Base-by-base conservation (phyloP, 208 protist species). In the Leishmania martiniquensis region DNA sequence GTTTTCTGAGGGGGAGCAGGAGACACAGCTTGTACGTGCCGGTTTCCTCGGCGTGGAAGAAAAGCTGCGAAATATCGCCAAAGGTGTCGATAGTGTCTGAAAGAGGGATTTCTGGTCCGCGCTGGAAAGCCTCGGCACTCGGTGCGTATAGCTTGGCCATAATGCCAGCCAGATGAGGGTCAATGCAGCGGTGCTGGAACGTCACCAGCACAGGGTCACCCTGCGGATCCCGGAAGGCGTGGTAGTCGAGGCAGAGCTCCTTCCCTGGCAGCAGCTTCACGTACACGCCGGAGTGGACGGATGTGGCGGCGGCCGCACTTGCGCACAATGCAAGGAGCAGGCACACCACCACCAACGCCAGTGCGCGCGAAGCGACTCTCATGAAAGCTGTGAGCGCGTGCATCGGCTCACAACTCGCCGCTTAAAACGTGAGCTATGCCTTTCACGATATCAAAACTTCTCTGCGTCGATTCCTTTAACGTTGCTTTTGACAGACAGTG, bases 11-110 rank as follows among this genome's bases (percentile, higher is more conserved):
- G 10, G 87, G 90, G 10, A 87, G 88, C 37, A 78, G 55, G 37
- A 96, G 80, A 76, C 92, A 96, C 67, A 96, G 57, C 47, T 85
- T 88, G 75, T 96, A 96, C 34, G 83, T 85, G 0, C 92, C 92
- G 0, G 83, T 91, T 75, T 89, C 77, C 77, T 81, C 80, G 52
- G 89, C 90, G 54, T 92, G 77, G 63, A 94, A 96, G 72, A 90
- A 92, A 45, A 92, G 66, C 47, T 84, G 85, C 42, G 84, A 67
- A 25, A 82, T 82, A 6, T 86, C 82, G 32, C 88, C 88, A 59
- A 88, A 88, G 15, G 85, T 84, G 77, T 93, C 85, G 2, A 93
- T 44, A 13, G 29, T 72, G 12, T 87, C 83, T 4, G 54, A 39
- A 25, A 88, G 66, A 4, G 77, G 75, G 54, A 90, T 75, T 39